Evolutionary conservation across 2,329 filamentous ascomycete genomes (phyloP), one percentile per base, ranked within the genome.

Genomic region (Daldinia sp.): DNA sequence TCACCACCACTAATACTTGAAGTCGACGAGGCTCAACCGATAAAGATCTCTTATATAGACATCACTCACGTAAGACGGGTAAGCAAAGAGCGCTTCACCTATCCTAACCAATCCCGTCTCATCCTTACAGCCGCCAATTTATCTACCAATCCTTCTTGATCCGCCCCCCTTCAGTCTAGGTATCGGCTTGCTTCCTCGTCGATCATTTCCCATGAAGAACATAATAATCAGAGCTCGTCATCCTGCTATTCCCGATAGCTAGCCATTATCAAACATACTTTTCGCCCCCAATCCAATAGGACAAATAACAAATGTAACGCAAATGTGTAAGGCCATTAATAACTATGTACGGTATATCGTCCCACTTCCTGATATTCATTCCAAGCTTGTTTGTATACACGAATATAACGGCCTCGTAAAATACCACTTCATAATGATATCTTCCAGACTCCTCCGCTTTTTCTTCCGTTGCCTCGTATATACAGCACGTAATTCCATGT

Each of bases 371-470:
- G 39, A 57, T 42, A 44, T 42, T 62, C 64, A 55, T 58, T 57
- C 48, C 63, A 59, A 67, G 58, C 54, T 60, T 57, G n/a, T 41
- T 57, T 66, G 68, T 68, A 64, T 66, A 66, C 63, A 68, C 39
- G 54, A 71, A 42, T 62, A 59, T 35, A 60, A 63, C 57, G 58
- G 58, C 37, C 35, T 63, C 54, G 39, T 55, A 39, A 39, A 54
- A 33, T 55, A n/a, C 35, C 44, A 46, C 57, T 37, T 63, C 23
- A 53, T 58, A 35, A 56, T 70, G 68, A 68, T 68, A 68, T 62
- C 63, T 63, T 61, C 65, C 62, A 70, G 53, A 68, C 65, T 59
- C 60, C 60, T 46, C 53, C 50, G 50, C 62, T 50, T 48, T 48
- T 63, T 51, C 54, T 46, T 56, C 63, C 60, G 42, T 50, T 58